Evolutionary conservation across 2,329 filamentous ascomycete species (phyloP).

Genomic region (Colletotrichum magnum): DNA sequence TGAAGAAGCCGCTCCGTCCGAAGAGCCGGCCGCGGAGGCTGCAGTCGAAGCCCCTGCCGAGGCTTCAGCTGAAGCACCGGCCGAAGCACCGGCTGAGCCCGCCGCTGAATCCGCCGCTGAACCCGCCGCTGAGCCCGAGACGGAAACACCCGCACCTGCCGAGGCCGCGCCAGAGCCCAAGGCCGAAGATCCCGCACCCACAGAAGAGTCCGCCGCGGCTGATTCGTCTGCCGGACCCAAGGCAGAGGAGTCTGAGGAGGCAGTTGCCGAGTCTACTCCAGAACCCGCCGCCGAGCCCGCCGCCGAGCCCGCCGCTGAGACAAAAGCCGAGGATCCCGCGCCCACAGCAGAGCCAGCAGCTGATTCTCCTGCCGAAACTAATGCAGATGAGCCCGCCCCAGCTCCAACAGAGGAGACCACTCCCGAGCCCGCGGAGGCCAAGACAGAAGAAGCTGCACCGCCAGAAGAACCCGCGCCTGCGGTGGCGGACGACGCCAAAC

Average conservation of each 20-base stretch:
- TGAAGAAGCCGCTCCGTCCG: not conserved
- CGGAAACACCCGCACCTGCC: constrained; percentile 1
- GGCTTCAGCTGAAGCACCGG: constrained; percentile 14
- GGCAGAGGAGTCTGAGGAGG: constrained; percentile 1
- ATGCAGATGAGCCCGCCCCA: not conserved
- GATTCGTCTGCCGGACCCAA: not conserved
- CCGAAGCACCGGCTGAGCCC: not conserved
- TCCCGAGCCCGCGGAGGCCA: not conserved
- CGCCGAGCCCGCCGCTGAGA: not conserved
- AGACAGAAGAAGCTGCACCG: not conserved
- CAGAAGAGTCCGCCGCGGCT: constrained; percentile 17
- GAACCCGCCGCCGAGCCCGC: not conserved
- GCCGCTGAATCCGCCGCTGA: constrained; percentile 35
- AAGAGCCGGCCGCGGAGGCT: constrained; percentile 14
- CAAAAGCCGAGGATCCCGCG: not conserved
- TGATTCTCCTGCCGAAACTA: not conserved
- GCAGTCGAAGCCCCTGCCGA: not conserved
- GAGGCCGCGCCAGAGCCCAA: constrained; percentile 15
- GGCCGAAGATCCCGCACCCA: not conserved
- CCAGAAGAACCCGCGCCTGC: not conserved
- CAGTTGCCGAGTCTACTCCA: constrained; percentile 1
- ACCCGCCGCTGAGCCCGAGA: constrained; percentile 28
- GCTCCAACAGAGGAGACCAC: not conserved
- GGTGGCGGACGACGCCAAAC: not conserved
- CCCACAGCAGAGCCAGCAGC: not conserved